Conservation (phyloP, 805 yeast genomes). For the Limtongia smithiae region DNA sequence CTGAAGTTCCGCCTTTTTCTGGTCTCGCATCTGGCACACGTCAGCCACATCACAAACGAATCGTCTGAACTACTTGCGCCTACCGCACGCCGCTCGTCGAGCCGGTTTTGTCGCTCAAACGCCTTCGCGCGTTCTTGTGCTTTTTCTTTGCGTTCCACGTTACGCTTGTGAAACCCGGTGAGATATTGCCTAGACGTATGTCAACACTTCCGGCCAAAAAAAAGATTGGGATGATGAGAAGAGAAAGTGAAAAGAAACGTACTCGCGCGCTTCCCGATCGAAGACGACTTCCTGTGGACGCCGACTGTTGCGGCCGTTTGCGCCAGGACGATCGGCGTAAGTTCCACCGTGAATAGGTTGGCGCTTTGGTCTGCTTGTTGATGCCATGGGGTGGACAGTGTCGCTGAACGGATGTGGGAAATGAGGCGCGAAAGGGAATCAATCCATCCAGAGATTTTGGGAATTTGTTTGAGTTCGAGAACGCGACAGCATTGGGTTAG, state of each 20-base stretch:
- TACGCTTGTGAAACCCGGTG: constrained; percentile 95
- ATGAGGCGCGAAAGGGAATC: too few relatives aligned
- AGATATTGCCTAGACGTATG: constrained; percentile 68
- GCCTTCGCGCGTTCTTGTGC: constrained; percentile 76
- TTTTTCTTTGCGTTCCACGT: constrained; percentile 78
- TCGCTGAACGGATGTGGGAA: too few relatives aligned
- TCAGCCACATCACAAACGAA: not conserved
- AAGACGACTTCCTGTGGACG: constrained; percentile 62
- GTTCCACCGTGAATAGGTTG: too few relatives aligned
- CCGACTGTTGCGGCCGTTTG: too few relatives aligned
- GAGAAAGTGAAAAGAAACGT: constrained; percentile 24
- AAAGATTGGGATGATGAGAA: not conserved
- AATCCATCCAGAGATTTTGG: too few relatives aligned
- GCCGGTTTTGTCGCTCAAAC: constrained; percentile 64
- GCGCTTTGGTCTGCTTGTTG: too few relatives aligned
- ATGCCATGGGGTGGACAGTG: too few relatives aligned
- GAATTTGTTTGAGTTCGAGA: not conserved
- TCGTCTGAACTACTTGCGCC: not conserved
- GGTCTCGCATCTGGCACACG: constrained; percentile 51
- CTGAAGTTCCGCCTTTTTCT: constrained; percentile 61
- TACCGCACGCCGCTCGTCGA: constrained; percentile 65
- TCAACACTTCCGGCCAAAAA: not conserved
- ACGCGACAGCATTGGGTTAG: not conserved
- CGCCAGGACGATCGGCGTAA: too few relatives aligned
- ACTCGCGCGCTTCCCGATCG: constrained; percentile 68